These are phyloP conservation scores for California macrophylla DNA, from an alignment of 441 rosid species.

Conservation along the genomic window DNA sequence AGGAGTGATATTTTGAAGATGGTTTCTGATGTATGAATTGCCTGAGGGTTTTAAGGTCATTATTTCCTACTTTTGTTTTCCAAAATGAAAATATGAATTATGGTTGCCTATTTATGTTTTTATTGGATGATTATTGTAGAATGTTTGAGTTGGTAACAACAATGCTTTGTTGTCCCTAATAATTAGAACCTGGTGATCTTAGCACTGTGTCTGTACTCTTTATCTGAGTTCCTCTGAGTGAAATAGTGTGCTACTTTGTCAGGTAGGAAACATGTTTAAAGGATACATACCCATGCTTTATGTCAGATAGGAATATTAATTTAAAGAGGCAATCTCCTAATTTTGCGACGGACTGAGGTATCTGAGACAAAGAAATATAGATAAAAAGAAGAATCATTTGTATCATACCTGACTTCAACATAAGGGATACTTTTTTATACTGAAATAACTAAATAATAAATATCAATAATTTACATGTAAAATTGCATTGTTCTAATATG, in stretches of 20 bases:
- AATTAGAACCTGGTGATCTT: neutral
- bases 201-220: neutral
- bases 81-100: neutral
- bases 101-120: neutral
- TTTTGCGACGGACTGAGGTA: neutral
- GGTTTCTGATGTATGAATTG: conserved; percentile 10
- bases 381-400: neutral
- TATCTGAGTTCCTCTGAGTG: neutral
- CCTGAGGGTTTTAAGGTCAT: neutral
- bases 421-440: neutral
- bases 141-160: neutral
- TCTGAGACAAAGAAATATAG: neutral
- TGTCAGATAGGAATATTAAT: neutral
- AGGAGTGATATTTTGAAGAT: conserved; percentile 1
- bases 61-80: neutral
- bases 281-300: neutral
- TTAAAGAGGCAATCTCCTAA: neutral
- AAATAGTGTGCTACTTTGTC: too few relatives aligned
- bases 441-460: too few relatives aligned
- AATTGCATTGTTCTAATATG: conserved; percentile 10
- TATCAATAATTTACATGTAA: too few relatives aligned
- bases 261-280: neutral
- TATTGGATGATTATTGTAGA: neutral
- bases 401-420: neutral
- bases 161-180: neutral